Evolutionary conservation across 139 green algal genomes (phyloP), one percentile per base, ranked within the genome.

Genomic region (Pleodorina starrii): DNA sequence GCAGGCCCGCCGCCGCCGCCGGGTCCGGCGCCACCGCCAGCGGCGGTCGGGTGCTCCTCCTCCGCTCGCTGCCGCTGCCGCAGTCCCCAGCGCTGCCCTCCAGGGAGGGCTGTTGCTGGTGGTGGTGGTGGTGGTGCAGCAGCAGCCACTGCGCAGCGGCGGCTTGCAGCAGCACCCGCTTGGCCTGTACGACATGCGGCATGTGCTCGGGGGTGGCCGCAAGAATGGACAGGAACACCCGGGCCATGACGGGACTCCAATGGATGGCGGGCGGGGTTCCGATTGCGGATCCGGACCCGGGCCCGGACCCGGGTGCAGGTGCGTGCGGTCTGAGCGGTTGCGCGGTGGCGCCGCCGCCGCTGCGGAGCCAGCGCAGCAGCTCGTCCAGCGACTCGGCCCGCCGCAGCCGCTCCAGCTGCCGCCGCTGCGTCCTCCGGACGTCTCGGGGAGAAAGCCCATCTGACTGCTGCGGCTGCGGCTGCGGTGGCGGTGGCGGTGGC

Each of bases 391-490:
- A 80, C 27, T 35, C 12, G 6, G 38, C 40, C 40, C 12, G 32
- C 42, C 21, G 40, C 7, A 80, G 72, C 0, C 1, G 40, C 42
- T 80, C 42, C 10, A 36, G 14, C 72, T 80, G 72, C 72, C 72
- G 42, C 38, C 35, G 42, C 19, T 43, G 72, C 23, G 48, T 48
- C 11, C 35, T n/a, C 57, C 48, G 48, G 12, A 21, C 10, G 12
- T 10, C 48, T 57, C 48, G 10, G 10, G 48, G 12, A 10, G 48
- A 57, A 21, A 21, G 48, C 48, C 48, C 48, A 12, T 10, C 48
- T 57, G 48, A 17, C 71, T 79, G 71, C 40, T 79, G 38, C 71
- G 54, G 71, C 71, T 79, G 71, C 71, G n/a, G 36, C 71, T n/a
- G 21, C 73, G 59, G 66, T n/a, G 29, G 48, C 48, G 12, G 48